phyloP scores from a whole-genome alignment of 768 basidiomycete genomes.

The Austroboletus festivus region DNA sequence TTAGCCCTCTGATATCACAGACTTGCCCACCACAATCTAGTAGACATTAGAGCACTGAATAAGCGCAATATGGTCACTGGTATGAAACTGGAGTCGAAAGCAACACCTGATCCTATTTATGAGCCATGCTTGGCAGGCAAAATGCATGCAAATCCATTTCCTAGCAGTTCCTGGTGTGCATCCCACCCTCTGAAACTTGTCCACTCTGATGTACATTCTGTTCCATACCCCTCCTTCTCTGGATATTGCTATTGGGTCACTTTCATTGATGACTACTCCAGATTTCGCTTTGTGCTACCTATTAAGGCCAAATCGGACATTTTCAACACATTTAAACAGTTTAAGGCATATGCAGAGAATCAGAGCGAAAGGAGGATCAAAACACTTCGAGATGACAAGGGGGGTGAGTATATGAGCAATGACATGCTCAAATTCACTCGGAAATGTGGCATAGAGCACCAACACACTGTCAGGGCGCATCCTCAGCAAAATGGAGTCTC shows the following conservation, averaged over 20 bases:
- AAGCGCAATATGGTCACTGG: background rate
- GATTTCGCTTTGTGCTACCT: constrained; percentile 18
- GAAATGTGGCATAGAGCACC: constrained; percentile 12
- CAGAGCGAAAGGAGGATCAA: constrained; percentile 15
- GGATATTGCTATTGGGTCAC: constrained; percentile 9
- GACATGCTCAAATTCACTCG: constrained; percentile 18
- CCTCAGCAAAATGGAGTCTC: constrained; percentile 5
- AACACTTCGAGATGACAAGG: constrained; percentile 25
- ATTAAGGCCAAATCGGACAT: constrained; percentile 21
- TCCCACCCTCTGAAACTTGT: background rate
- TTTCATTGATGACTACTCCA: constrained; percentile 6
- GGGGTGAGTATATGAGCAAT: constrained; percentile 30
- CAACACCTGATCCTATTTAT: background rate
- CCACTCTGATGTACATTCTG: constrained; percentile 25
- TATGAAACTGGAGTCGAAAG: background rate
- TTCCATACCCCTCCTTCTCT: constrained; percentile 4
- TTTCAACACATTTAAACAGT: constrained; percentile 26
- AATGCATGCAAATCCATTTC: constrained; percentile 20
- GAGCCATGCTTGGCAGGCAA: constrained; percentile 16
- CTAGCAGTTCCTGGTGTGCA: background rate
- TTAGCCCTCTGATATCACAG: constrained; percentile 20
- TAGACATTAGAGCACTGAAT: background rate
- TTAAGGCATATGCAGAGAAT: constrained; percentile 31
- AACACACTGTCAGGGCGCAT: background rate
- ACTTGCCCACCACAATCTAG: background rate